Evolutionary conservation across 1,139 yeast species (phyloP), one percentile per base, ranked within the genome.

Genomic region (Cylindricascospora bacillispora): DNA sequence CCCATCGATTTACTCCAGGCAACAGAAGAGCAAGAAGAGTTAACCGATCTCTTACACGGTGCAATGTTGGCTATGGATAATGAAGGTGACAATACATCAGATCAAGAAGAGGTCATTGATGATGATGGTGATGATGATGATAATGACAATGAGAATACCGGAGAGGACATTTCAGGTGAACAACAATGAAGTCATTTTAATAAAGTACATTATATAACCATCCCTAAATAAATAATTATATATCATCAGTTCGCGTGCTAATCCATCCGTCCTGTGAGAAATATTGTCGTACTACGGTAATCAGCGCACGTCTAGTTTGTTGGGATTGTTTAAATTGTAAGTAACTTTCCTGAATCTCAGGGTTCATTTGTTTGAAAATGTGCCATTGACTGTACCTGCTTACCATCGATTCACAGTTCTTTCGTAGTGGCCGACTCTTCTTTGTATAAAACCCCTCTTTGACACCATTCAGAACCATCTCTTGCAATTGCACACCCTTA

Each of bases 1-100:
- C 94, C 98, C 9, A 63, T 78, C 26, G 83, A 82, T 44, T 62
- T 85, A 39, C 77, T 73, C 9, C 55, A 56, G 22, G 63, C 65
- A 6, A 10, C 9, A 7, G 61, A 55, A 18, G 60, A 63, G 10
- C 68, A 71, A 29, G 66, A 69, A 25, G 65, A 62, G 13, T 62
- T 86, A 43, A 60, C 62, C 29, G 73, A 73, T 39, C 59, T 73
- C 27, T 65, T 86, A 42, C 82, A 82, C 45, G 73, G 85, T 38
- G 94, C 95, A 1, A 93, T 82, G 52, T 74, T 72, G 44, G 92
- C 93, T 0, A 54, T 60, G 22, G 60, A 54, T 26, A 42, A 36
- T 29, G 47, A 45, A 6, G 45, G 47, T 31, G 44, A 38, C 31
- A 43, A 38, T 15, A 48, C 43, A 13, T 49, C 43, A 10, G 52